Conservation (phyloP, 257 asterid species). For the Parsonsia alboflavescens region DNA sequence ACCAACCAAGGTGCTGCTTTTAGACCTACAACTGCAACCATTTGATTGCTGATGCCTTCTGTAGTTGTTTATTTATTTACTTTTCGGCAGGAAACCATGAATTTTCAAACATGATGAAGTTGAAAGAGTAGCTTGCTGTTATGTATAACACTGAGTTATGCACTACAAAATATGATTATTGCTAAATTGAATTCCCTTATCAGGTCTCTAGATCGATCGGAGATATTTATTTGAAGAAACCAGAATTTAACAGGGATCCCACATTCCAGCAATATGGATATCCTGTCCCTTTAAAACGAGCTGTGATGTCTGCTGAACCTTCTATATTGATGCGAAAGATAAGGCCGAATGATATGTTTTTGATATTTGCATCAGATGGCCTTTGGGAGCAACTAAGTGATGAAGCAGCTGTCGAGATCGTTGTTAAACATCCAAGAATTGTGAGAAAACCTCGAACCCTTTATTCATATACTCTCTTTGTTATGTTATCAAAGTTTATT, state of each 20-base stretch:
- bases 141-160: neutral
- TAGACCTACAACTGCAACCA: neutral
- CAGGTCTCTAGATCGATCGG: constrained; percentile 44
- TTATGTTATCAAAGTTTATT: neutral
- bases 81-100: neutral
- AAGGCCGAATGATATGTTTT: constrained; percentile 30
- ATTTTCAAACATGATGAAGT: neutral
- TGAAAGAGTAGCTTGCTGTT: neutral
- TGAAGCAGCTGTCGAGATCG: constrained; percentile 34
- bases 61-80: neutral
- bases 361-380: constrained; percentile 47
- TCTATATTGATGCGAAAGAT: constrained; percentile 28
- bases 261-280: constrained; percentile 29
- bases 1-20: neutral
- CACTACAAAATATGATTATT: neutral
- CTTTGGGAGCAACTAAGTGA: constrained; percentile 43
- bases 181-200: neutral
- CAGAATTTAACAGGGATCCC: constrained; percentile 36
- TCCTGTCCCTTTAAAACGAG: constrained; percentile 33
- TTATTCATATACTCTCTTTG: neutral
- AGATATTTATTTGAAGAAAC: constrained; percentile 35
- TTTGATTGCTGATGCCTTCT: neutral
- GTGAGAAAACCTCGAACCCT: constrained; percentile 17
- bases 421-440: constrained; percentile 26
- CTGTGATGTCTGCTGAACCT: constrained; percentile 38